Conservation (phyloP, 805 yeast species). For the Pichia ethanolica region DNA sequence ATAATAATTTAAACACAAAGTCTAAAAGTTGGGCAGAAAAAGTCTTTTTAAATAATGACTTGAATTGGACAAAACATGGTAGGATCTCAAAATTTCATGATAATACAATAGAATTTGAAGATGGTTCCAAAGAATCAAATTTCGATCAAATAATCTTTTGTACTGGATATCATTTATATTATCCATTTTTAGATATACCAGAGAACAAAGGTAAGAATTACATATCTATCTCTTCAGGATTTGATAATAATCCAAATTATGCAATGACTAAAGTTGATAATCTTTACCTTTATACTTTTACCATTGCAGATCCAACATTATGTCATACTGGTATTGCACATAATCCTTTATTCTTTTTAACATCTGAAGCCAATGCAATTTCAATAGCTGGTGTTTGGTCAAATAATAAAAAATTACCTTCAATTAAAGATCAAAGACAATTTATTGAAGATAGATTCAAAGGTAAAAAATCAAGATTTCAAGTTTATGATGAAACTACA, state of each 20-base stretch:
- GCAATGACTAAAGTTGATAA: conserved; percentile 14
- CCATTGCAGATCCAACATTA: conserved; percentile 35
- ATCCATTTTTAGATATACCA: conserved; percentile 31
- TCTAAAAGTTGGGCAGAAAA: not conserved
- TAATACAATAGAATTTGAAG: conserved; percentile 24
- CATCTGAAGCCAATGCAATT: conserved; percentile 43
- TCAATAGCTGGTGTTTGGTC: conserved; percentile 53
- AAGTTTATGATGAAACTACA: conserved; percentile 11
- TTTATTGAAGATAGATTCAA: conserved; percentile 6
- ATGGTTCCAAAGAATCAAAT: conserved; percentile 24
- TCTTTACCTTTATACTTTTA: conserved; percentile 29
- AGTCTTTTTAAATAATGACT: conserved; percentile 25
- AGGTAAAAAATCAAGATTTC: conserved; percentile 13
- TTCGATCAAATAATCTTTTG: conserved; percentile 39
- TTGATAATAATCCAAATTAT: conserved; percentile 15
- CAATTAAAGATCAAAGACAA: conserved; percentile 17
- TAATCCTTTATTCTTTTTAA: conserved; percentile 39
- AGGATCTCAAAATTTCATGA: conserved; percentile 21
- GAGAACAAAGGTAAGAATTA: conserved; percentile 15
- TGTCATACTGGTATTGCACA: conserved; percentile 34
- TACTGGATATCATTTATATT: conserved; percentile 42
- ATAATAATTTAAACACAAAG: not conserved
- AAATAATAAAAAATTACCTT: conserved; percentile 32
- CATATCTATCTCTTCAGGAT: conserved; percentile 28
- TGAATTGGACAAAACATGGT: conserved; percentile 28